Base-by-base conservation (phyloP, 768 basidiomycete genomes). In the Galerina sulciceps region DNA sequence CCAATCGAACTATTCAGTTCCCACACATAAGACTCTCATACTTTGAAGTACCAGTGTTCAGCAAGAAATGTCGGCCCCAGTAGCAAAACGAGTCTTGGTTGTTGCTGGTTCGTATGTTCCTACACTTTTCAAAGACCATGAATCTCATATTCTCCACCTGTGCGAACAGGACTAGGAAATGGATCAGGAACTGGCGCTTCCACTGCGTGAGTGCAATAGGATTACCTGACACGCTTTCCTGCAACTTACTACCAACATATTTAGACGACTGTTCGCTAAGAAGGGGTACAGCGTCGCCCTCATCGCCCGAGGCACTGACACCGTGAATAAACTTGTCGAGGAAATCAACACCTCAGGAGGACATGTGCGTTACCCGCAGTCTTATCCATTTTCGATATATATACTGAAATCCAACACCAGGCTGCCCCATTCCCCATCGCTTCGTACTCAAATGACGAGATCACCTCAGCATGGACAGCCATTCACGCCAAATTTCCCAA, bases 251-350 rank as follows among this genome's bases (percentile, higher is more conserved):
- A 8, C 8, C 26, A 47, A 62, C 56, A 11, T n/a, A n/a, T n/a
- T 11, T 63, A 88, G 88, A 11, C 86, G 84, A 31, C 61, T 83
- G n/a, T 88, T 89, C 59, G 78, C 84, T 6, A 83, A 83, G 64
- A 72, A 81, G 26, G 89, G 89, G 0, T 91, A 89, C 66, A 81
- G 77, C 38, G 79, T 90, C 35, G 90, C 89, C 0, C 72, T 91
- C 43, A 76, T 91, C 38, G 86, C 88, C 9, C 78, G 88, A 43
- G 82, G 85, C 13, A 66, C 75, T 1, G 81, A 82, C 17, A 67
- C 80, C n/a, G 75, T 89, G 17, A 73, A 81, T 46, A 76, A 73
- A 26, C 71, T 89, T 6, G 81, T 86, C 11, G 69, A 77, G 11
- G 83, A 86, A 57, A 79, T 91, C 50, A 86, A 79, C 48, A 60